Conservation (phyloP, 257 asterid species). For the Scutellaria galericulata region DNA sequence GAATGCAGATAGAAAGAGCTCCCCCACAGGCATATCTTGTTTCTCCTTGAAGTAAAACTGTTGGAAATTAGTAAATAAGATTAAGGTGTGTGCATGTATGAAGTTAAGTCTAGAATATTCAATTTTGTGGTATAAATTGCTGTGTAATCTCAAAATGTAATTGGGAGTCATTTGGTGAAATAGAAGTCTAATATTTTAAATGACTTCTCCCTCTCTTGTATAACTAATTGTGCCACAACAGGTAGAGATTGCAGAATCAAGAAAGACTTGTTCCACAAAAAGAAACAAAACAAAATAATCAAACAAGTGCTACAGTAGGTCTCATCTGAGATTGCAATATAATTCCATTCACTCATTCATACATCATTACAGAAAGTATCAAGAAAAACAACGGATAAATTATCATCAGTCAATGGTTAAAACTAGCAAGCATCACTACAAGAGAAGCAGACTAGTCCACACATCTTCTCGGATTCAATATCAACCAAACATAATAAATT, state of each 20-base stretch:
- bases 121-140: too few relatives aligned
- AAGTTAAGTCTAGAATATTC: too few relatives aligned
- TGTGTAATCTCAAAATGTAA: too few relatives aligned
- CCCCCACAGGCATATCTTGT: slow-evolving; percentile 58
- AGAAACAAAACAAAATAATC: background rate
- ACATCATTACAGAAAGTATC: background rate
- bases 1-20: slow-evolving; percentile 66
- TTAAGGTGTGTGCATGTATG: too few relatives aligned
- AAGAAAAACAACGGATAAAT: too few relatives aligned
- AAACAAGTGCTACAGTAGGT: background rate
- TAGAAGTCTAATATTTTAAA: too few relatives aligned
- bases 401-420: background rate
- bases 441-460: too few relatives aligned
- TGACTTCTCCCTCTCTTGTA: too few relatives aligned
- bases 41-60: slow-evolving; percentile 9
- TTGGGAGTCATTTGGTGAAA: too few relatives aligned
- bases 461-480: too few relatives aligned
- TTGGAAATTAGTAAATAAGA: background rate
- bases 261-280: slow-evolving; percentile 4
- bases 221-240: slow-evolving; percentile 5
- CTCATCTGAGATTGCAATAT: background rate
- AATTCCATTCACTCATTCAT: background rate
- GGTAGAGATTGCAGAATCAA: slow-evolving; percentile 25
- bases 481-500: too few relatives aligned
- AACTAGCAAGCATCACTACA: background rate